Evolutionary conservation across 179 eudicot genomes (phyloP).

Genomic region (Actinidia arguta): DNA sequence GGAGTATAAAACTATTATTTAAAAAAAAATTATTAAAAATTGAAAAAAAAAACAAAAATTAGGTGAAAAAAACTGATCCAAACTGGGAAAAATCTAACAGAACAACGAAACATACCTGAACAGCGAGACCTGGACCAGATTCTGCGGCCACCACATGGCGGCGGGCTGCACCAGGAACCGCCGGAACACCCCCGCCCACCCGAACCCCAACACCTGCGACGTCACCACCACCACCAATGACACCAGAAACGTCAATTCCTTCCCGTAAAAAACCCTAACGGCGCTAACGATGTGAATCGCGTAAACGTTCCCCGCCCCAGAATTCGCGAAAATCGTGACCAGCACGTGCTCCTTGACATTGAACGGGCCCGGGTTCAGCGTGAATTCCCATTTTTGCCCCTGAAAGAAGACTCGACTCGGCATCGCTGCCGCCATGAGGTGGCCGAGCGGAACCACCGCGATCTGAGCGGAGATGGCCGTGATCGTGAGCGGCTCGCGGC

Average conservation of each 20-base stretch:
- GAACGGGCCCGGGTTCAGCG: conserved; percentile 86
- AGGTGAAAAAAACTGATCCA: too few relatives aligned
- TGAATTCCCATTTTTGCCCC: conserved; percentile 70
- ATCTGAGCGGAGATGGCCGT: conserved; percentile 92
- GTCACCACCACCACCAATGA: conserved; percentile 79
- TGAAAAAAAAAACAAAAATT: too few relatives aligned
- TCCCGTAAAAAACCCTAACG: conserved; percentile 77
- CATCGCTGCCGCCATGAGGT: conserved; percentile 74
- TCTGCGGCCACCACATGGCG: conserved; percentile 74
- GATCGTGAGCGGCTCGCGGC: conserved; percentile 82
- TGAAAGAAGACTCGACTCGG: conserved; percentile 55
- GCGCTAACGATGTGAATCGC: conserved; percentile 91
- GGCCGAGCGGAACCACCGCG: conserved; percentile 71
- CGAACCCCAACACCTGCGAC: conserved; percentile 64
- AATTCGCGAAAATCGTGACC: conserved; percentile 92
- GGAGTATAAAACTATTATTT: too few relatives aligned
- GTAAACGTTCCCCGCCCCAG: conserved; percentile 87
- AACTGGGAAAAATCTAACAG: too few relatives aligned
- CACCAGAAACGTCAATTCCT: conserved; percentile 70
- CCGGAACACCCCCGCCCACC: conserved; percentile 69
- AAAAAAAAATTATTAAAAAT: too few relatives aligned
- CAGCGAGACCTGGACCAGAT: conserved; percentile 63
- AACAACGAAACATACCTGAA: conserved; percentile 62
- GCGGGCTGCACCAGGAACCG: conserved; percentile 65
- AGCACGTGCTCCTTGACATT: conserved; percentile 91